Percentiles rank a stretch among this genome's conserved stretches.
Conservation (phyloP, 2,329 filamentous ascomycete genomes). For the Dothideomycetes sp. region DNA sequence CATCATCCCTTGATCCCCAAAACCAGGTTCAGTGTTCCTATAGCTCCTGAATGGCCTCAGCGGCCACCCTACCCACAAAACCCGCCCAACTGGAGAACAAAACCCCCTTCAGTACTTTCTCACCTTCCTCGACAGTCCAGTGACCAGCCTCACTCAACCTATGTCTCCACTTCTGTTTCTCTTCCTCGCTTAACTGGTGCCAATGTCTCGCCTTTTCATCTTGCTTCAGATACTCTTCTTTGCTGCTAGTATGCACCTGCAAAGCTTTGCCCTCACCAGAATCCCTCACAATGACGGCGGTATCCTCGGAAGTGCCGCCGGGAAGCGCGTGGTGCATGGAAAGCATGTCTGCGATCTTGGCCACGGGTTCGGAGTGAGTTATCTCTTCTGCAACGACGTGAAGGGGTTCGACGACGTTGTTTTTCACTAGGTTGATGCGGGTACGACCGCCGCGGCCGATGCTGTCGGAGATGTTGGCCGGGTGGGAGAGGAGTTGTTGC, state of each 20-base stretch:
- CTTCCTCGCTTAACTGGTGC: conserved; percentile 57
- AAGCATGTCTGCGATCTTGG: conserved; percentile 17
- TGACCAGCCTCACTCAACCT: conserved; percentile 61
- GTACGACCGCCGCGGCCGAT: conserved; percentile 9
- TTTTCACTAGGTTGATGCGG: conserved; percentile 17
- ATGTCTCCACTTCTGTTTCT: conserved; percentile 61
- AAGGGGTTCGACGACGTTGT: conserved; percentile 15
- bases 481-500: conserved; percentile 26
- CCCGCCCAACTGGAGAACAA: conserved; percentile 66
- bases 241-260: conserved; percentile 25
- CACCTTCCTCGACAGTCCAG: conserved; percentile 72
- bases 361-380: neutral
- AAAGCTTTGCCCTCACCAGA: conserved; percentile 27
- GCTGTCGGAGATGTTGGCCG: conserved; percentile 15
- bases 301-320: conserved; percentile 18
- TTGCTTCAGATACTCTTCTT: conserved; percentile 34
- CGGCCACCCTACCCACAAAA: conserved; percentile 42
- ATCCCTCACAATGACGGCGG: conserved; percentile 33
- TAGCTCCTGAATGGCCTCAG: conserved; percentile 24
- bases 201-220: conserved; percentile 51
- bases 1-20: too few species aligned
- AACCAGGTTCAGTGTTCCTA: conserved; percentile 9
- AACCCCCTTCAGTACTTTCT: conserved; percentile 65
- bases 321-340: conserved; percentile 14
- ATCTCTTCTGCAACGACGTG: conserved; percentile 10